Percentiles rank a stretch among this genome's conserved stretches.
Evolutionary conservation across 192 early-diverging fungal species (phyloP).

Genomic region (Powellomyces hirtus): DNA sequence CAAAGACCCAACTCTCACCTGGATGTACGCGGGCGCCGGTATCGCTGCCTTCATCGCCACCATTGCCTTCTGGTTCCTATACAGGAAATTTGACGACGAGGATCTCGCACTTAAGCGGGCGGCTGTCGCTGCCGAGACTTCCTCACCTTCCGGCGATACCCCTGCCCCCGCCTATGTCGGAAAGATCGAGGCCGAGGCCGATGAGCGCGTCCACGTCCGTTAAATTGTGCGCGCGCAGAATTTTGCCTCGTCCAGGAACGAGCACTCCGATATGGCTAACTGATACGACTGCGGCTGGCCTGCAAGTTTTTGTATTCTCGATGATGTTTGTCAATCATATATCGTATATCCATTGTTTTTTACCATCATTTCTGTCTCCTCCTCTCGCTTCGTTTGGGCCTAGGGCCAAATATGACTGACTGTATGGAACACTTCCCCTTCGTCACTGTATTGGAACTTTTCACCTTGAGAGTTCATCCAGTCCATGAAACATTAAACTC

Average conservation of each 20-base stretch:
- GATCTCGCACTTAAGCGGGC: not conserved
- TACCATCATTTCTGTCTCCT: not conserved
- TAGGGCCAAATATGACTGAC: too few species aligned
- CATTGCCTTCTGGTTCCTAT: slow-evolving; percentile 9
- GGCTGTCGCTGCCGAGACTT: not conserved
- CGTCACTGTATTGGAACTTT: too few species aligned
- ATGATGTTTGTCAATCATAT: not conserved
- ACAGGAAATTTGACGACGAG: slow-evolving; percentile 11
- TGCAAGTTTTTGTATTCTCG: not conserved
- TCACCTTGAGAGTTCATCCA: too few species aligned
- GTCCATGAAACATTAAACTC: too few species aligned
- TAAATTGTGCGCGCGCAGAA: not conserved
- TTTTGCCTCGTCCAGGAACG: not conserved
- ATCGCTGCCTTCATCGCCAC: slow-evolving; percentile 2
- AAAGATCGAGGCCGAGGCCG: not conserved
- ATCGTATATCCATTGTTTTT: not conserved
- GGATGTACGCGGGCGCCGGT: slow-evolving; percentile 7
- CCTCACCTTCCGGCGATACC: not conserved
- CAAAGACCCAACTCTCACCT: slow-evolving; percentile 10
- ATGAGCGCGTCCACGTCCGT: slow-evolving; percentile 1
- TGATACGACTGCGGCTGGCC: not conserved
- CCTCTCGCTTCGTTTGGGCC: too few species aligned
- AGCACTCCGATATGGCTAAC: not conserved
- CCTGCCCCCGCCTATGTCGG: not conserved
- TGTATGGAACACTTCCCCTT: too few species aligned